Evolutionary conservation across 129 eudicot species (phyloP).

Genomic region (Pseudognaphalium luteoalbum): DNA sequence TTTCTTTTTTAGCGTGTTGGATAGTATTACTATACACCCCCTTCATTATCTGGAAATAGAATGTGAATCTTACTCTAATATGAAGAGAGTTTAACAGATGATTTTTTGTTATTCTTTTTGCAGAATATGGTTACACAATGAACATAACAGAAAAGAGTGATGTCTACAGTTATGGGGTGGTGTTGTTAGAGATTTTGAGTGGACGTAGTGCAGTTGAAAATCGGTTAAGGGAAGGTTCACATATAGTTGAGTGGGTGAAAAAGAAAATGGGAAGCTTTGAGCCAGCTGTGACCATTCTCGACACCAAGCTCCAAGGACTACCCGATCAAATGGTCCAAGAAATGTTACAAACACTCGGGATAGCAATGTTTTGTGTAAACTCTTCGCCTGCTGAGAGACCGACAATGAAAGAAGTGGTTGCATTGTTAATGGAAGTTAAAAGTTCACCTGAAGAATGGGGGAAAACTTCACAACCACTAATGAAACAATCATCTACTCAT

Average conservation of each 20-base stretch:
- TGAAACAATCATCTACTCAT: conserved; percentile 76
- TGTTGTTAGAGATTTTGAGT: conserved; percentile 69
- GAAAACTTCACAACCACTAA: conserved; percentile 92
- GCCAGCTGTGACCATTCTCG: conserved; percentile 70
- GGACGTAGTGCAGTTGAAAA: conserved; percentile 82
- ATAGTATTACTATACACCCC: neutral
- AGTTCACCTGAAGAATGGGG: conserved; percentile 73
- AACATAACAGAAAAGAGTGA: conserved; percentile 93
- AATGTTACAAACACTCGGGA: conserved; percentile 88
- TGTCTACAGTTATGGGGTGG: conserved; percentile 88
- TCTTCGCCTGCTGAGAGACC: conserved; percentile 81
- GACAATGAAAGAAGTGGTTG: conserved; percentile 90
- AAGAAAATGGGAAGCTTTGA: conserved; percentile 93
- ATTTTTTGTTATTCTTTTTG: neutral
- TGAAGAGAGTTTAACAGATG: neutral
- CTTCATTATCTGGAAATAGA: neutral
- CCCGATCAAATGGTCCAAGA: conserved; percentile 87
- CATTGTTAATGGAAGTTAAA: conserved; percentile 84
- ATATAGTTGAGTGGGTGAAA: conserved; percentile 90
- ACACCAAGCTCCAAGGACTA: conserved; percentile 71
- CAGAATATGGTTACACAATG: conserved; percentile 86
- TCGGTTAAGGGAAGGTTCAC: conserved; percentile 65
- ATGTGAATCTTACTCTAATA: neutral
- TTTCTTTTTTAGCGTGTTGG: neutral
- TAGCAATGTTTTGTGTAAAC: conserved; percentile 90